These are phyloP conservation scores for Aspergillus incahuasiensis DNA, from an alignment of 495 filamentous ascomycete species.

Conservation along the genomic window DNA sequence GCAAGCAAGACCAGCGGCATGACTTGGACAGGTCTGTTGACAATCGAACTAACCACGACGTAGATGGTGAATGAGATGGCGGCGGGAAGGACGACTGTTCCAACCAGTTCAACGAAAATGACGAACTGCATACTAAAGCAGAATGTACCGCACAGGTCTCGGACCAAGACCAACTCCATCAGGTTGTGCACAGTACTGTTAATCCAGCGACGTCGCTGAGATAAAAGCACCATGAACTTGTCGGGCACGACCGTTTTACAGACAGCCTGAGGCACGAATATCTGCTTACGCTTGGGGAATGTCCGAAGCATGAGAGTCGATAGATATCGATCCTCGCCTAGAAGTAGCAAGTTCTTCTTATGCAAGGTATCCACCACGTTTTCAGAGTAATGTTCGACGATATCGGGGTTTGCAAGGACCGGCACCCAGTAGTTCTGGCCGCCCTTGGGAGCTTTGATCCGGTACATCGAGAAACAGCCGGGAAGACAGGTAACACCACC, in stretches of 20 bases:
- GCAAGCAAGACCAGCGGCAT: slow-evolving; percentile 89
- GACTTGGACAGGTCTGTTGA: slow-evolving; percentile 75
- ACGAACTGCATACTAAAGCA: slow-evolving; percentile 99
- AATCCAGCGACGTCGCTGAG: slow-evolving; percentile 95
- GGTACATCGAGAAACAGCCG: slow-evolving; percentile 99
- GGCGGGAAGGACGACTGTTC: slow-evolving; percentile 89
- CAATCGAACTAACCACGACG: slow-evolving; percentile 83
- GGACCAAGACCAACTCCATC: slow-evolving; percentile 93
- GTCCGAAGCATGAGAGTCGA: slow-evolving; percentile 97
- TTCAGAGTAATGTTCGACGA: slow-evolving; percentile 98
- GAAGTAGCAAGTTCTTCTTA: slow-evolving; percentile 93
- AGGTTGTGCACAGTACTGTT: slow-evolving; percentile 99
- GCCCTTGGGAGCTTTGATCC: slow-evolving; percentile 98
- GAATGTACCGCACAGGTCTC: slow-evolving; percentile 97
- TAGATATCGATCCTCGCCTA: slow-evolving; percentile 96
- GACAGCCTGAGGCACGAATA: slow-evolving; percentile 96
- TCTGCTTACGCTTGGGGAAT: slow-evolving; percentile 98
- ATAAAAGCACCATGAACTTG: slow-evolving; percentile 84
- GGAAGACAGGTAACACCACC: slow-evolving; percentile 99
- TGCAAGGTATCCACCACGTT: slow-evolving; percentile 99
- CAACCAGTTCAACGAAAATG: slow-evolving; percentile 91
- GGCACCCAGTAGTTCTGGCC: slow-evolving; percentile 99
- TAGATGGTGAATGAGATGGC: slow-evolving; percentile 98
- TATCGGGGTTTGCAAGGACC: slow-evolving; percentile 95
- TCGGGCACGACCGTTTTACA: slow-evolving; percentile 98